Conservation (phyloP, 768 basidiomycete species). For the Astraeus odoratus region DNA sequence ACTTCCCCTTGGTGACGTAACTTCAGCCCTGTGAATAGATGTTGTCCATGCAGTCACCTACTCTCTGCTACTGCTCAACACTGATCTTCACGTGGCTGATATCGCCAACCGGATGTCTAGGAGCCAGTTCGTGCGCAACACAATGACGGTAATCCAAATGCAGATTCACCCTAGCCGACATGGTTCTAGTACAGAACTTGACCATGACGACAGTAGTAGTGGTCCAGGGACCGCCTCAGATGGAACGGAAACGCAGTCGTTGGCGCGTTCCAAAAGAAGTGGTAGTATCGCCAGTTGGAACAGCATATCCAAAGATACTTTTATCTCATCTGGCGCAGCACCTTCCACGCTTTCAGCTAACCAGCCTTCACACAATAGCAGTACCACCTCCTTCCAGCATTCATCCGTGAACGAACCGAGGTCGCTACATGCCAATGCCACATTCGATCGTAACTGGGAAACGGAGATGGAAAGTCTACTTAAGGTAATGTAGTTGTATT, state of each 20-base stretch:
- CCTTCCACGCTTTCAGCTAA: conserved; percentile 29
- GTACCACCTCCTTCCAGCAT: conserved; percentile 57
- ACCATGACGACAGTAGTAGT: conserved; percentile 61
- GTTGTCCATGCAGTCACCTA: conserved; percentile 95
- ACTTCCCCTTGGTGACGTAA: not conserved
- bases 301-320: conserved; percentile 60
- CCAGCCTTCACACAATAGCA: conserved; percentile 45
- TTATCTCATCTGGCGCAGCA: conserved; percentile 33
- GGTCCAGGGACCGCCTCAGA: conserved; percentile 51
- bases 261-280: conserved; percentile 61
- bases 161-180: conserved; percentile 55
- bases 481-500: conserved; percentile 46
- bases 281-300: conserved; percentile 84
- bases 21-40: conserved; percentile 36
- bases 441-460: conserved; percentile 74
- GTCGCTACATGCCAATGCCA: conserved; percentile 27
- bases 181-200: conserved; percentile 55
- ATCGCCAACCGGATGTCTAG: conserved; percentile 85
- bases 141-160: conserved; percentile 77
- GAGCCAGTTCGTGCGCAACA: conserved; percentile 87
- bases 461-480: conserved; percentile 78
- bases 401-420: conserved; percentile 37
- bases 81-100: conserved; percentile 95
- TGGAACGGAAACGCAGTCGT: conserved; percentile 41
- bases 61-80: conserved; percentile 90